A percentile compares a stretch with the other conserved stretches of the same genome.
These are phyloP conservation scores for Brettanomyces anomalus DNA, from an alignment of 805 yeast species.

Conservation along the genomic window DNA sequence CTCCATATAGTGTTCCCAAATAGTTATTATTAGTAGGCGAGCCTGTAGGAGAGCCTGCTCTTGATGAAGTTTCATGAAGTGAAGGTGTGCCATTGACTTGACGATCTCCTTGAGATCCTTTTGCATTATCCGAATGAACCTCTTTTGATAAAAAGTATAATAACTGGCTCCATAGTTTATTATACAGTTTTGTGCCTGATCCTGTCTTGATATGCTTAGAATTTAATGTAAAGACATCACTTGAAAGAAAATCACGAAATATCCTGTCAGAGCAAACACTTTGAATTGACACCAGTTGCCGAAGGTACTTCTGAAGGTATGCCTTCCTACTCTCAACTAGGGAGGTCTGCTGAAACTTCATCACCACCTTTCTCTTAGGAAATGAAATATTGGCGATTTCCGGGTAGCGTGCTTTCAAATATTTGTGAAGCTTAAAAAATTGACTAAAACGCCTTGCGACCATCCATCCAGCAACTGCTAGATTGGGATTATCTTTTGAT, in stretches of 20 bases:
- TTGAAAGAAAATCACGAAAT: constrained; percentile 70
- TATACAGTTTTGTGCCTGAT: constrained; percentile 25
- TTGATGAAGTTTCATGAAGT: too few relatives aligned
- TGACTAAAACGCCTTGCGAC: constrained; percentile 87
- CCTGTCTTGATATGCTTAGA: constrained; percentile 9
- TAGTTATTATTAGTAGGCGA: not conserved
- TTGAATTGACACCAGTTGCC: constrained; percentile 46
- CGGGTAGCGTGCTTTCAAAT: constrained; percentile 45
- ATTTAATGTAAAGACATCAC: constrained; percentile 41
- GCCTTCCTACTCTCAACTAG: constrained; percentile 55
- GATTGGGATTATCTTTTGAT: constrained; percentile 19
- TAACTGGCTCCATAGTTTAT: constrained; percentile 22
- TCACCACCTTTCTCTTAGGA: constrained; percentile 57
- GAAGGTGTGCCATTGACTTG: too few relatives aligned
- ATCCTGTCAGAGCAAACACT: constrained; percentile 66
- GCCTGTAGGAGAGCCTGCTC: not conserved
- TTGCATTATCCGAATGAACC: not conserved
- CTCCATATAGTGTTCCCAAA: not conserved
- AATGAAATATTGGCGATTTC: constrained; percentile 39
- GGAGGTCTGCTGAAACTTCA: constrained; percentile 59
- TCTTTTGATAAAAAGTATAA: not conserved
- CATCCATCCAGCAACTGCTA: constrained; percentile 69
- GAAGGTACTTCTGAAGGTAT: constrained; percentile 55
- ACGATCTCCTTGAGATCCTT: not conserved
- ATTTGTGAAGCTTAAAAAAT: constrained; percentile 62